Conservation (phyloP, 345 rosid species). For the Arabis hirsuta region DNA sequence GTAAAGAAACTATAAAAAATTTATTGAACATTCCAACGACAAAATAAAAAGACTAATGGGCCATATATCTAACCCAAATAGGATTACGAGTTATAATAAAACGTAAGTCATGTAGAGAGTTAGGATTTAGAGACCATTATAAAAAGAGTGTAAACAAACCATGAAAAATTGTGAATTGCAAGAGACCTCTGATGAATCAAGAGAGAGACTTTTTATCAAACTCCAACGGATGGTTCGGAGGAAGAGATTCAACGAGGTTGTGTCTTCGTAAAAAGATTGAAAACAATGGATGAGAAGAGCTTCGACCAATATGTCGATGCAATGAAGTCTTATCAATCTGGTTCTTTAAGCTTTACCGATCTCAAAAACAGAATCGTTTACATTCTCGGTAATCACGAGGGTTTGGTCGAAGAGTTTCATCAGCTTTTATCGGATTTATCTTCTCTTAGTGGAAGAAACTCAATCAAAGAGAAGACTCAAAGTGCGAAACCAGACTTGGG, state of each 20-base stretch:
- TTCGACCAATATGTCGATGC: background rate
- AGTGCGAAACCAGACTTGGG: background rate
- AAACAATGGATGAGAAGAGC: background rate
- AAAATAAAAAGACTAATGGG: background rate
- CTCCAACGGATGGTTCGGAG: background rate
- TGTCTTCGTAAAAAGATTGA: background rate
- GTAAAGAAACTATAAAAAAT: background rate
- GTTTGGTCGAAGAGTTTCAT: background rate
- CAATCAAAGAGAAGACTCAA: background rate
- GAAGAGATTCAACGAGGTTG: conserved; percentile 13
- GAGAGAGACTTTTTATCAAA: background rate
- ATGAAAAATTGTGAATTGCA: background rate
- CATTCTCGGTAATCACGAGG: background rate
- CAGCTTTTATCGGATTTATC: background rate
- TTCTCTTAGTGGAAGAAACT: background rate
- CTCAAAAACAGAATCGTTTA: background rate
- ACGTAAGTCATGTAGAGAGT: background rate
- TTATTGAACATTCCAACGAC: background rate
- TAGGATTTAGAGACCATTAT: background rate
- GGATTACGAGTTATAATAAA: conserved; percentile 4
- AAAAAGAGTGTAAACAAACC: background rate
- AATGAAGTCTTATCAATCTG: background rate
- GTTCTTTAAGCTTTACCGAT: background rate
- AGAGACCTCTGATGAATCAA: background rate
- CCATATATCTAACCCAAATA: conserved; percentile 39